Base-by-base conservation (phyloP, 108 stramenopile genomes). In the Chaetoceros tenuissimus region DNA sequence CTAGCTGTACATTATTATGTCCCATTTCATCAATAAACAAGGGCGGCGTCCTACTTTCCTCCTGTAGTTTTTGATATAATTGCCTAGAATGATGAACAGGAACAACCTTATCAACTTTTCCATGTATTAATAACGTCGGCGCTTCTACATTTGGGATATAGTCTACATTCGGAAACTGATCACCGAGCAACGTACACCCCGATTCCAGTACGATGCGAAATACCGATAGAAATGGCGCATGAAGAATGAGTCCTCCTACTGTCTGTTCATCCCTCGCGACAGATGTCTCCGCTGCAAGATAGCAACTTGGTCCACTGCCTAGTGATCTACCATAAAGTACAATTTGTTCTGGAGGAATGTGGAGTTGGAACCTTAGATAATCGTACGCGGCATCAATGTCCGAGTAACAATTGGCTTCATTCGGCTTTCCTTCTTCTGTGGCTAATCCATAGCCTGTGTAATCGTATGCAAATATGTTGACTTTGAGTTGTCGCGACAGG, bases 381-480 rank as follows among this genome's bases (percentile, higher is more conserved):
- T 86, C 68, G 69, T 89, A 97, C 31, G 94, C 94, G 22, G 96
- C 94, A 20, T 85, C 75, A 55, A 96, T 84, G 62, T 97, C 95
- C 13, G 89, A 90, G 66, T 94, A 97, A 75, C 96, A 97, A 60
- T 93, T 59, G 53, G 89, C 81, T 71, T 93, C 92, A 19, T 85
- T 85, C 48, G 92, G 87, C 78, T 69, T 63, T 84, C 87, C 87
- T 62, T 84, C 72, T 62, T 82, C 87, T 52, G 68, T 81, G 2
- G 84, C 84, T 75, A 87, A 65, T 34, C 95, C 96, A 63, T 97
- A 97, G 23, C 98, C 98, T 1, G 94, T 85, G 66, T 99, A 99
- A 73, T 99, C 98, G 71, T 97, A 99, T 21, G 97, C 98, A 60
- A 99, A 76, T 28, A 99, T 80, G 71, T 99, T 97, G 26, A 96